Conservation (phyloP, 345 rosid genomes). For the Cardamine chenopodiifolia region DNA sequence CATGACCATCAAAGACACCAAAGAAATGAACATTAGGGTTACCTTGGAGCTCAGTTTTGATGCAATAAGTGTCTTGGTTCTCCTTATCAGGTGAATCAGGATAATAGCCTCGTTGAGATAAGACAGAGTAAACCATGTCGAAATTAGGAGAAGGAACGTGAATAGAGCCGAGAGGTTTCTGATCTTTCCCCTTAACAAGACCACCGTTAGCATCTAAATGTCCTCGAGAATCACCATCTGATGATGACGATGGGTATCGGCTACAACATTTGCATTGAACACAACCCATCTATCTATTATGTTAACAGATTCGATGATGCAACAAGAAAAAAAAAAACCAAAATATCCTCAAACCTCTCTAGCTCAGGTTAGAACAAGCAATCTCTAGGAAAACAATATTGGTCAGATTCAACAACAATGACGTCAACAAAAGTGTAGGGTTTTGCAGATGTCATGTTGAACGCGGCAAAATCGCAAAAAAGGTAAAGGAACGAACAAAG, state of each 20-base stretch:
- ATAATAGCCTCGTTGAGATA: slow-evolving; percentile 83
- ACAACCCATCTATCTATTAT: slow-evolving; percentile 68
- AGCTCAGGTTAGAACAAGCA: slow-evolving; percentile 11
- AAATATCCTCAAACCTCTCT: slow-evolving; percentile 30
- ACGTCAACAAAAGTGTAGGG: slow-evolving; percentile 33
- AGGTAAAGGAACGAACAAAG: background rate
- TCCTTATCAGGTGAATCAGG: slow-evolving; percentile 81
- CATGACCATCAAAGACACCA: slow-evolving; percentile 95
- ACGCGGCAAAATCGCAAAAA: background rate
- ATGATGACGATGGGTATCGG: slow-evolving; percentile 61
- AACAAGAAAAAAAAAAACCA: background rate
- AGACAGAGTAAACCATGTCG: slow-evolving; percentile 68
- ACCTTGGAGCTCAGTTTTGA: slow-evolving; percentile 73
- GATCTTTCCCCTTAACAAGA: slow-evolving; percentile 46
- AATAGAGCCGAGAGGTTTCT: slow-evolving; percentile 61
- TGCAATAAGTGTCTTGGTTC: slow-evolving; percentile 85
- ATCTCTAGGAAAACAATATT: slow-evolving; percentile 22
- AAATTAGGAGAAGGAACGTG: slow-evolving; percentile 69
- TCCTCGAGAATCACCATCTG: slow-evolving; percentile 57
- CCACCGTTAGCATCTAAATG: slow-evolving; percentile 32
- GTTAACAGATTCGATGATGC: slow-evolving; percentile 2
- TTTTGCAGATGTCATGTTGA: slow-evolving; percentile 36
- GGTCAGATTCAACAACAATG: slow-evolving; percentile 38
- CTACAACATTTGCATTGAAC: slow-evolving; percentile 81
- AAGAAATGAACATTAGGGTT: slow-evolving; percentile 89